Evolutionary conservation across 129 eudicot genomes (phyloP).

Genomic region (Gnaphalium uliginosum): DNA sequence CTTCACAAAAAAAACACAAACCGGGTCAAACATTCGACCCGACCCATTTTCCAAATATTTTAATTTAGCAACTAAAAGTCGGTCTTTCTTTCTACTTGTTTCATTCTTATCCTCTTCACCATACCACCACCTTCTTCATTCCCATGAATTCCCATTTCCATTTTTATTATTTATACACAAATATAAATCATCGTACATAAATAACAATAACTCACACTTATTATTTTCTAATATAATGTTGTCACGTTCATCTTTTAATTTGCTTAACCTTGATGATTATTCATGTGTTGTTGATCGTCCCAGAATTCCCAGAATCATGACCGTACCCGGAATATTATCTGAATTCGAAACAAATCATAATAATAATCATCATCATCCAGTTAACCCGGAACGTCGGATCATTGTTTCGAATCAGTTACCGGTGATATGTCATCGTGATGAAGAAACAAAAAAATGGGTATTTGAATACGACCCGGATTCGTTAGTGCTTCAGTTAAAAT

Average conservation of each 20-base stretch:
- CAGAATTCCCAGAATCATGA: constrained; percentile 62
- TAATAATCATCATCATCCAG: too few relatives aligned
- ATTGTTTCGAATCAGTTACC: constrained; percentile 83
- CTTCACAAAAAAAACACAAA: constrained; percentile 22
- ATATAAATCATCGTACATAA: background rate
- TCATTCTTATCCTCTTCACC: constrained; percentile 59
- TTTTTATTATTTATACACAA: background rate
- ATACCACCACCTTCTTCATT: constrained; percentile 49
- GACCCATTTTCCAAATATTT: background rate
- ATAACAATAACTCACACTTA: constrained; percentile 6
- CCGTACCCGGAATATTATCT: constrained; percentile 59
- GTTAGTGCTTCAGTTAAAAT: constrained; percentile 63
- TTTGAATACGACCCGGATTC: constrained; percentile 81
- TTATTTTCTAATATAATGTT: constrained; percentile 45
- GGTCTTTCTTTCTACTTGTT: constrained; percentile 36
- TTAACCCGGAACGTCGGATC: constrained; percentile 42
- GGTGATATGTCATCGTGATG: constrained; percentile 37
- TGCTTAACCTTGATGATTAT: constrained; percentile 66
- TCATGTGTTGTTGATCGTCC: constrained; percentile 50
- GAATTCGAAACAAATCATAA: constrained; percentile 40
- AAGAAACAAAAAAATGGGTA: constrained; percentile 51
- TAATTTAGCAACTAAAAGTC: constrained; percentile 33
- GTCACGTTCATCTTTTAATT: constrained; percentile 79
- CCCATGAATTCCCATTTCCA: constrained; percentile 21
- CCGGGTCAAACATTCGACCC: constrained; percentile 36